These are phyloP conservation scores for Carallia brachiata DNA, from an alignment of 345 rosid genomes.

Conservation along the genomic window DNA sequence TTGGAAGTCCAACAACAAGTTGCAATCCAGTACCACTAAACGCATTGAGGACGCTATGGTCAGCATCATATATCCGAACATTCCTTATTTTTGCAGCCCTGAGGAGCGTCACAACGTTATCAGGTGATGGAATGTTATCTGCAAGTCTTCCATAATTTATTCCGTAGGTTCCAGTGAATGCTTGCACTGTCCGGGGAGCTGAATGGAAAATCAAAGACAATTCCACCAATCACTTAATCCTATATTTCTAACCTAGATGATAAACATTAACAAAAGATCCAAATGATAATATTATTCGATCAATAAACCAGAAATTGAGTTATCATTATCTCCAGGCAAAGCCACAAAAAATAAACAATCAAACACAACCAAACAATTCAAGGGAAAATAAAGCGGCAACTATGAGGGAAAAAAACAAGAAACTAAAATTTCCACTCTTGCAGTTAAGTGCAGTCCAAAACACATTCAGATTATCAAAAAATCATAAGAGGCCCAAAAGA, in stretches of 20 bases:
- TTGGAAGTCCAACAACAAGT: conserved; percentile 83
- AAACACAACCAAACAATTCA: background rate
- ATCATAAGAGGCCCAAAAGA: background rate
- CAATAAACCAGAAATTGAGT: background rate
- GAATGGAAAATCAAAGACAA: conserved; percentile 14
- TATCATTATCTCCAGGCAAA: background rate
- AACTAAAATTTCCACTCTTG: conserved; percentile 1
- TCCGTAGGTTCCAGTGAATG: conserved; percentile 87
- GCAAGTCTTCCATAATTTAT: conserved; percentile 95
- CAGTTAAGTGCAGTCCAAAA: conserved; percentile 15
- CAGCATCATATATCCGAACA: conserved; percentile 83
- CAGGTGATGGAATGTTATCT: conserved; percentile 90
- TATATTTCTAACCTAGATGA: conserved; percentile 1
- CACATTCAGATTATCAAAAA: conserved; percentile 3
- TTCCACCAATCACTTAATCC: conserved; percentile 10
- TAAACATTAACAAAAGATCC: background rate
- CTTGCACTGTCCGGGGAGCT: conserved; percentile 46
- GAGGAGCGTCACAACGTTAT: conserved; percentile 73
- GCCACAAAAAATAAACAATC: background rate
- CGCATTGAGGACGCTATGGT: conserved; percentile 83
- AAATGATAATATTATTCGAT: background rate
- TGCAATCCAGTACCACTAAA: conserved; percentile 87
- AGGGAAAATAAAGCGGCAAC: background rate
- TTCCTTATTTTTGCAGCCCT: conserved; percentile 78
- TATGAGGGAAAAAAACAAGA: background rate